Evolutionary conservation across 176 grass and related monocot genomes (phyloP).

Genomic region (Aegilops bicornis): DNA sequence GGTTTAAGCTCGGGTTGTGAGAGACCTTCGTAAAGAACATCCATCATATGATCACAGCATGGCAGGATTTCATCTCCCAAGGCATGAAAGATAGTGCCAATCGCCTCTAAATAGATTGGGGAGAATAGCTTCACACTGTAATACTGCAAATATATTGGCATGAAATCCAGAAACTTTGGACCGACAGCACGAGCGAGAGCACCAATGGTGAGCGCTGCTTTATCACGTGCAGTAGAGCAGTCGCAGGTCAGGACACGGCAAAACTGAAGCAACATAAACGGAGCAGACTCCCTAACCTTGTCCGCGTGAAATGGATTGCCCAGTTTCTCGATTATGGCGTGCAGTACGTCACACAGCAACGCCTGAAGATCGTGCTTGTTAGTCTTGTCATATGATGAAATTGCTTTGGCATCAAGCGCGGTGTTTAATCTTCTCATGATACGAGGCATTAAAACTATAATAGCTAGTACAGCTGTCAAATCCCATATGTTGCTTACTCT

Average conservation of each 20-base stretch:
- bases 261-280: conserved; percentile 83
- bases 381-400: conserved; percentile 64
- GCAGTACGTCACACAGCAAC: conserved; percentile 71
- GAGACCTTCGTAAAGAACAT: conserved; percentile 70
- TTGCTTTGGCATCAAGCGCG: conserved; percentile 65
- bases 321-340: conserved; percentile 81
- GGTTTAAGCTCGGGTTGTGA: conserved; percentile 71
- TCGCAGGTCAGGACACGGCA: conserved; percentile 70
- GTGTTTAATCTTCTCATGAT: conserved; percentile 76
- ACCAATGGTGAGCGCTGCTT: conserved; percentile 89
- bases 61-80: conserved; percentile 79
- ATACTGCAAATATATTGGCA: conserved; percentile 79
- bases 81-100: conserved; percentile 82
- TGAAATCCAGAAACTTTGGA: conserved; percentile 72
- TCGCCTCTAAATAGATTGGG: conserved; percentile 75
- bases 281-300: conserved; percentile 1
- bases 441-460: conserved; percentile 55
- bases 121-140: conserved; percentile 81
- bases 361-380: conserved; percentile 83
- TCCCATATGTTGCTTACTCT: conserved; percentile 51
- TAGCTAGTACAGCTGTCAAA: conserved; percentile 39
- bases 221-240: conserved; percentile 79
- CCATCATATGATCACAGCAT: conserved; percentile 81
- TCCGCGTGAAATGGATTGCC: conserved; percentile 32
- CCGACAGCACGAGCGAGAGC: conserved; percentile 80